phyloP scores from a whole-genome alignment of 2,329 filamentous ascomycete genomes.

The Alternaria rosae region DNA sequence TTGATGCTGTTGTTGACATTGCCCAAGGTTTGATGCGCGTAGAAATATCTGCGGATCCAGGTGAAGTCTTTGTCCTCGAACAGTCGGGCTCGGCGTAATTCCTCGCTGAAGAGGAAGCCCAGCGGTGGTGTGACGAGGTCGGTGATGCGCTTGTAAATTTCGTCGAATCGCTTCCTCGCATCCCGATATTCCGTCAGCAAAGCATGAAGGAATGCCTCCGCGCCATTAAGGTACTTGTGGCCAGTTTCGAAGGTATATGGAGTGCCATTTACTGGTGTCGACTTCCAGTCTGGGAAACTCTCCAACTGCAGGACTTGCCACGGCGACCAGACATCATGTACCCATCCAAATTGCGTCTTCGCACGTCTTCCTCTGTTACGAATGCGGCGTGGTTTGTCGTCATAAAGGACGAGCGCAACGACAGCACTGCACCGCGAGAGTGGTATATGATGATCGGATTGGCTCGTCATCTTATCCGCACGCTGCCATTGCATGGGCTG shows the following conservation, averaged over 20 bases:
- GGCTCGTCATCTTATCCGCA: conserved; percentile 57
- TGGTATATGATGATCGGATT: conserved; percentile 61
- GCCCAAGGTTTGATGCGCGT: conserved; percentile 67
- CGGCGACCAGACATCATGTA: conserved; percentile 66
- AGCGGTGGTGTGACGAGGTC: conserved; percentile 66
- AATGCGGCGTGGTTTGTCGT: conserved; percentile 59
- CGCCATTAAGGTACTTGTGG: conserved; percentile 66
- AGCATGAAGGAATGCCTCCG: conserved; percentile 67
- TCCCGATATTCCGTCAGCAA: conserved; percentile 68
- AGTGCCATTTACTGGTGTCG: conserved; percentile 46
- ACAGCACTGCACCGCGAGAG: conserved; percentile 67
- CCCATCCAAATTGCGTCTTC: conserved; percentile 58
- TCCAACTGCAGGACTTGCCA: conserved; percentile 61
- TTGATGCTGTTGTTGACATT: conserved; percentile 67
- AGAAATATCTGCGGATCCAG: conserved; percentile 68
- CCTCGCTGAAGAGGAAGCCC: conserved; percentile 66
- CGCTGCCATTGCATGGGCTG: conserved; percentile 67
- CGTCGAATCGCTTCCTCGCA: conserved; percentile 64
- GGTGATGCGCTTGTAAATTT: conserved; percentile 65
- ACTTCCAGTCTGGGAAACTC: conserved; percentile 60
- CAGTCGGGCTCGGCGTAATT: conserved; percentile 64
- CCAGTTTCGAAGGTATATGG: conserved; percentile 64
- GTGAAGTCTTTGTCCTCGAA: conserved; percentile 69
- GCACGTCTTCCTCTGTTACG: conserved; percentile 60
- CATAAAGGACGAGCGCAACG: conserved; percentile 65